These are phyloP conservation scores for Chrysoporthe puriensis DNA, from an alignment of 2,329 filamentous ascomycete genomes.

Conservation along the genomic window DNA sequence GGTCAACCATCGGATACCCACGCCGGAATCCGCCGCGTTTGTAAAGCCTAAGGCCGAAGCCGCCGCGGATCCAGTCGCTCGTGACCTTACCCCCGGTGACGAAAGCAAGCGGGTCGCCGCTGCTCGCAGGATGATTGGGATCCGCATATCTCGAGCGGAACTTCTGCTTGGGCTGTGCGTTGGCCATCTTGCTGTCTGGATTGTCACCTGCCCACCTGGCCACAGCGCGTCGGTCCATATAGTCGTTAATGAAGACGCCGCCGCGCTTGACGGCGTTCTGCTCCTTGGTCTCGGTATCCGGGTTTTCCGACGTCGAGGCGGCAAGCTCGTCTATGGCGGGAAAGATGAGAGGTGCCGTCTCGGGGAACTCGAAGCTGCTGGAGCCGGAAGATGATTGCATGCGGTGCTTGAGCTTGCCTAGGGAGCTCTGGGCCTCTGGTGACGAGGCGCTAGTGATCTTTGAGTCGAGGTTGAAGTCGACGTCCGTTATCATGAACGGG, in stretches of 20 bases:
- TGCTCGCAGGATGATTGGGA: constrained; percentile 35
- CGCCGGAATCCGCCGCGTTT: neutral
- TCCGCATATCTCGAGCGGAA: constrained; percentile 37
- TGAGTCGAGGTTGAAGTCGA: constrained; percentile 40
- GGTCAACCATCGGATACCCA: neutral
- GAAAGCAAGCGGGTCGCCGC: constrained; percentile 34
- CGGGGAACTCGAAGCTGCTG: constrained; percentile 46
- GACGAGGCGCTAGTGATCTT: constrained; percentile 39
- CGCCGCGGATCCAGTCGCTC: neutral
- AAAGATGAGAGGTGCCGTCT: constrained; percentile 53
- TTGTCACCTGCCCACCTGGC: constrained; percentile 32
- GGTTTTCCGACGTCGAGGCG: constrained; percentile 21
- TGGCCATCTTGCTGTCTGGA: constrained; percentile 28
- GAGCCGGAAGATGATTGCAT: constrained; percentile 43
- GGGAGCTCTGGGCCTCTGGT: constrained; percentile 8
- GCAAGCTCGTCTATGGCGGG: constrained; percentile 44
- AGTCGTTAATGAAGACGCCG: constrained; percentile 31
- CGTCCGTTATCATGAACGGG: constrained; percentile 33
- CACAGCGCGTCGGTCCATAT: constrained; percentile 32
- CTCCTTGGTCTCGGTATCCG: constrained; percentile 31
- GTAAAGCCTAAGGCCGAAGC: neutral
- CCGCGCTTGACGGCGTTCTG: constrained; percentile 30
- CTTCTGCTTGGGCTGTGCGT: constrained; percentile 31
- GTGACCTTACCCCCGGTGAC: constrained; percentile 31
- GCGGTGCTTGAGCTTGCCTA: constrained; percentile 37